Evolutionary conservation across 1,284 basidiomycete genomes (phyloP).

Genomic region (Trametes hirsuta): DNA sequence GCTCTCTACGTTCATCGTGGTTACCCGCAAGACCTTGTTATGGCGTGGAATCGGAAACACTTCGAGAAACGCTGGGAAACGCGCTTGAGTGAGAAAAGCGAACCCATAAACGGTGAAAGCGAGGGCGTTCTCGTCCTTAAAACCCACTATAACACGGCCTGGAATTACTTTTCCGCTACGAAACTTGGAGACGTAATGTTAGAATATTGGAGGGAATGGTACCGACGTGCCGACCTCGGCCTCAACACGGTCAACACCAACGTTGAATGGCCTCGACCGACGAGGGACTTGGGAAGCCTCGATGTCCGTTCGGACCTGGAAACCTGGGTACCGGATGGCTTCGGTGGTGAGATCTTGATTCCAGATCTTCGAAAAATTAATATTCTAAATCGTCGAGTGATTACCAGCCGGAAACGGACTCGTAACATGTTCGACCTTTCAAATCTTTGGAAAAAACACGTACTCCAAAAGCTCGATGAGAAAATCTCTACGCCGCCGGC

Average conservation of each 20-base stretch:
- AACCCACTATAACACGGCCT: background rate
- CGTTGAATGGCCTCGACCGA: background rate
- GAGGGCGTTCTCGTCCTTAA: background rate
- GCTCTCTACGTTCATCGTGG: background rate
- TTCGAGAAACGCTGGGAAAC: constrained; percentile 3
- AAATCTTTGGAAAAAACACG: too few relatives aligned
- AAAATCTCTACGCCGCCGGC: too few relatives aligned
- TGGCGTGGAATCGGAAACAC: background rate
- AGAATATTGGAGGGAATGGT: background rate
- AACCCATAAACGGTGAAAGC: too few relatives aligned
- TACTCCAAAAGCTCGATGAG: too few relatives aligned
- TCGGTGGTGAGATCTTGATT: too few relatives aligned
- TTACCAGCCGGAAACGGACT: too few relatives aligned
- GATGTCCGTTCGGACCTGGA: background rate
- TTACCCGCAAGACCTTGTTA: background rate
- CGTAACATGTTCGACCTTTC: too few relatives aligned
- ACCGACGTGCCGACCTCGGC: constrained; percentile 1
- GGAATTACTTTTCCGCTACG: constrained; percentile 6
- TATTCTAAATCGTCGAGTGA: too few relatives aligned
- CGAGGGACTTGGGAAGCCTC: background rate
- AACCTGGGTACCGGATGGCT: too few relatives aligned
- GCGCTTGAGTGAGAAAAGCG: background rate
- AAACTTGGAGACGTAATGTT: background rate
- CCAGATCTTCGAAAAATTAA: too few relatives aligned
- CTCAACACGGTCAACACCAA: background rate